These are phyloP conservation scores for Corylus avellana DNA, from an alignment of 306 rosid species.

Conservation along the genomic window DNA sequence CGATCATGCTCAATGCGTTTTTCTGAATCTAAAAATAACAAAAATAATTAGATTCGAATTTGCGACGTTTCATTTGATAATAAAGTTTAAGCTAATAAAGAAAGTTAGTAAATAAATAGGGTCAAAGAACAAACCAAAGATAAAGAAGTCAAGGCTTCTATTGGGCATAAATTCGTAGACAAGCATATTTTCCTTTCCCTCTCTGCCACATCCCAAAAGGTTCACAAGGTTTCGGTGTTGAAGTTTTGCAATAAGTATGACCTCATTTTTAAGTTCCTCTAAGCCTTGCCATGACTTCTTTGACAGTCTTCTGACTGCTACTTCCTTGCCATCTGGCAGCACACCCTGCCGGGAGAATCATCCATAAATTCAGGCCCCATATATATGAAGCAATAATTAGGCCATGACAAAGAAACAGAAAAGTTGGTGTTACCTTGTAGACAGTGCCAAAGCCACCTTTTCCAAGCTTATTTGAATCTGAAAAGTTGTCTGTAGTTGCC, in stretches of 20 bases:
- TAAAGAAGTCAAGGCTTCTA: slow-evolving; percentile 31
- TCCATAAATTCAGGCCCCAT: no score
- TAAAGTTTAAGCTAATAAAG: no score
- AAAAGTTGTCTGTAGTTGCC: slow-evolving; percentile 11
- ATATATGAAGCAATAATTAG: background rate
- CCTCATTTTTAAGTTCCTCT: slow-evolving; percentile 41
- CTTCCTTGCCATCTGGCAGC: slow-evolving; percentile 32
- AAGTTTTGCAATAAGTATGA: slow-evolving; percentile 35
- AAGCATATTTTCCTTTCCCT: slow-evolving; percentile 32
- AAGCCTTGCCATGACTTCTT: slow-evolving; percentile 42
- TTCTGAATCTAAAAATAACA: no score
- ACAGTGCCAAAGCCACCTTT: background rate
- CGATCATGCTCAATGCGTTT: no score
- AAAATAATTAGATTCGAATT: no score
- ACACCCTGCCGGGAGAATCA: slow-evolving; percentile 25
- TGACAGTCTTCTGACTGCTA: slow-evolving; percentile 43
- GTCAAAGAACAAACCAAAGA: slow-evolving; percentile 32
- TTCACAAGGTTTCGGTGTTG: slow-evolving; percentile 44
- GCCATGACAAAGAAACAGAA: background rate
- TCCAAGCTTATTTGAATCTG: background rate
- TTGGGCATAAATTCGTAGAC: slow-evolving; percentile 45
- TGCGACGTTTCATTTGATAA: no score
- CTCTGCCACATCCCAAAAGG: slow-evolving; percentile 39
- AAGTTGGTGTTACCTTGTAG: background rate
- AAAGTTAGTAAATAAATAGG: background rate